Base-by-base conservation (phyloP, 345 rosid genomes). In the Diplotaxis tenuifolia region DNA sequence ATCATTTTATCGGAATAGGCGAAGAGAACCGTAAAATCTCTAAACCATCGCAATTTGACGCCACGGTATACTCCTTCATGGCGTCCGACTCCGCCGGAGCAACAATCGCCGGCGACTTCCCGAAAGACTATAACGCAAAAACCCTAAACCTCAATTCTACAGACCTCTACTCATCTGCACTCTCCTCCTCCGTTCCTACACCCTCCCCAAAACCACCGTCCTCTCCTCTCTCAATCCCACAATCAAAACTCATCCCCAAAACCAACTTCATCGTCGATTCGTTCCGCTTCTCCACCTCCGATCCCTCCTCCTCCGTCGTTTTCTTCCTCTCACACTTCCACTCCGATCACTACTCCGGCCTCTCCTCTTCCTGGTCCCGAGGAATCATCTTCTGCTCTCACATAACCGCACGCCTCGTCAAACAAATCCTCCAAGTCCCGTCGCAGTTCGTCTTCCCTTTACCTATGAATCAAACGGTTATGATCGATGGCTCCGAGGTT, bases 311-410 rank as follows among this genome's bases (percentile, higher is more conserved):
- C 75, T 70, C 90, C 59, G 59, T 62, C 65, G 74, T 92, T 32
- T 91, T 87, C 81, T 89, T 93, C 81, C 98, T 94, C 65, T 88
- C 96, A 45, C 96, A 94, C 80, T 91, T 94, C 84, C 97, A 94
- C 79, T 86, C 95, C 65, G 97, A 94, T 32, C 98, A 89, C 71
- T 91, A 91, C 71, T 59, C 87, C 22, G 97, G 96, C 67, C 89
- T 94, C 59, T 78, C 87, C 68, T 58, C 86, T 34, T 47, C 84
- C 53, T 94, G 98, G 97, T 85, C 88, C n/a, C 67, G 80, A 54
- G 98, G 97, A 55, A 73, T 91, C 47, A 77, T 94, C 38, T 91
- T 86, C 82, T 89, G 96, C 77, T 91, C 98, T 47, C 82, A 65
- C 4, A 68, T 70, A 57, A 89, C 98, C 58, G 77, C 96, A 65